phyloP scores from a whole-genome alignment of 179 eudicot species.

The Actinidia arguta region DNA sequence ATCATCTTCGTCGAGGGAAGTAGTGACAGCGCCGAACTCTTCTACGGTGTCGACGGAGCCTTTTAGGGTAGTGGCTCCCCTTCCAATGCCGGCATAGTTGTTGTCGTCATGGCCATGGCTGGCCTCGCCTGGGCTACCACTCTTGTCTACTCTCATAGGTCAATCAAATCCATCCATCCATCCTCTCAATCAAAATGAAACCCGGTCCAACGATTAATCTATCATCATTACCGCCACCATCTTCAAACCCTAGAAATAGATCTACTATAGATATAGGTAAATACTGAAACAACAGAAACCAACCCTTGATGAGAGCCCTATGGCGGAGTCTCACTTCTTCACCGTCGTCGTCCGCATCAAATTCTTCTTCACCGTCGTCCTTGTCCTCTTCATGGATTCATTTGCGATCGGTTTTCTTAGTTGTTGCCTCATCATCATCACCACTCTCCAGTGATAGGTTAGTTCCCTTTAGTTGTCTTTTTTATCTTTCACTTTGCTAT shows the following conservation, averaged over 20 bases:
- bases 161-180: neutral
- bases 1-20: constrained; percentile 25
- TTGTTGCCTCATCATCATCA: constrained; percentile 63
- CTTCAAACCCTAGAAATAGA: constrained; percentile 17
- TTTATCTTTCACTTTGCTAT: constrained; percentile 8
- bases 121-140: constrained; percentile 62
- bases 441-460: constrained; percentile 64
- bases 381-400: constrained; percentile 69
- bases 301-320: constrained; percentile 57
- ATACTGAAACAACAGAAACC: constrained; percentile 55
- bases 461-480: constrained; percentile 31
- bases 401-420: constrained; percentile 68
- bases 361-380: constrained; percentile 35
- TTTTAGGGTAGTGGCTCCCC: constrained; percentile 22
- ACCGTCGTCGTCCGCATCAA: constrained; percentile 40
- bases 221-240: neutral
- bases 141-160: constrained; percentile 46
- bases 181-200: neutral
- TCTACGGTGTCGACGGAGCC: constrained; percentile 29
- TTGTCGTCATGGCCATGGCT: constrained; percentile 65
- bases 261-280: constrained; percentile 5
- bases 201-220: too few relatives aligned
- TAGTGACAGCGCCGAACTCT: constrained; percentile 13
- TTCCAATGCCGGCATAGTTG: constrained; percentile 43
- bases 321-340: constrained; percentile 61